Conservation (phyloP, 495 filamentous ascomycete species). For the Penicillium dipodomyicola region DNA sequence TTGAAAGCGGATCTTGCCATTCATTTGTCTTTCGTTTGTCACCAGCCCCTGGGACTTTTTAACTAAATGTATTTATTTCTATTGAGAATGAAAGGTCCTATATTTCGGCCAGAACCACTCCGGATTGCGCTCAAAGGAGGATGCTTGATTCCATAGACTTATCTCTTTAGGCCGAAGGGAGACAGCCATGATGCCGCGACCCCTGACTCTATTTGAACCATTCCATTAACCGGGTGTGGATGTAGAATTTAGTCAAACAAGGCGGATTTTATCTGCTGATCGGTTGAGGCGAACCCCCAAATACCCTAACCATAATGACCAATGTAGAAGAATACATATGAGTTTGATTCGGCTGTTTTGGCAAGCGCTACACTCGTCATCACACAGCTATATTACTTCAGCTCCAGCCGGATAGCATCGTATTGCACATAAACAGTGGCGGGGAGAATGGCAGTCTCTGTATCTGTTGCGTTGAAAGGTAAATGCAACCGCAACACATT, state of each 20-base stretch:
- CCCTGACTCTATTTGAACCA: too few relatives aligned
- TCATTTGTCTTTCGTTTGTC: constrained; percentile 24
- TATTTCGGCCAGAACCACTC: too few relatives aligned
- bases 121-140: not conserved
- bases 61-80: constrained; percentile 19
- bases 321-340: not conserved
- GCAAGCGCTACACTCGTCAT: not conserved
- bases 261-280: not conserved
- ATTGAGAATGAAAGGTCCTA: constrained; percentile 14
- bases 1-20: constrained; percentile 11
- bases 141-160: not conserved
- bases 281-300: not conserved
- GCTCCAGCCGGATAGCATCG: constrained; percentile 54
- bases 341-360: not conserved
- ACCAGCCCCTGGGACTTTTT: constrained; percentile 7
- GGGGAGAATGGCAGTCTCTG: constrained; percentile 52
- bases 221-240: too few relatives aligned
- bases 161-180: not conserved
- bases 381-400: constrained; percentile 16
- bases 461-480: constrained; percentile 52
- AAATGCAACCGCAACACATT: constrained; percentile 52
- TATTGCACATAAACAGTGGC: constrained; percentile 56
- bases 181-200: too few relatives aligned
- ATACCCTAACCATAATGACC: not conserved
- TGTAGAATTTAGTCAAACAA: not conserved